Conservation (phyloP, 2,329 filamentous ascomycete species). For the Aspergillus fijiensis region DNA sequence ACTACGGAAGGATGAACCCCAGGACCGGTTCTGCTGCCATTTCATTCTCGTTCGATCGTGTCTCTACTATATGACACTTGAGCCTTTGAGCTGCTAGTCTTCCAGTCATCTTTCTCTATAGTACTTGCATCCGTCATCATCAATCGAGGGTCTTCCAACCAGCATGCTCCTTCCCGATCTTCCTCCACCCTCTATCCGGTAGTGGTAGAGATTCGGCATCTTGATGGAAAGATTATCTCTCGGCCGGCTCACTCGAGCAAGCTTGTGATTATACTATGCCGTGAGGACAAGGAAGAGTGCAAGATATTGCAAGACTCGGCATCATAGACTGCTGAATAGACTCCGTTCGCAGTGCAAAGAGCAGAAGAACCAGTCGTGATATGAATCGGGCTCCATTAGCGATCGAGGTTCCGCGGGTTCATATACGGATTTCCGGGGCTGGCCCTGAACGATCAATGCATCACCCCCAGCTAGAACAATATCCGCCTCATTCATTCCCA, state of each 20-base stretch:
- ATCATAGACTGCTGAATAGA: neutral
- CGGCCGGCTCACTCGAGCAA: neutral
- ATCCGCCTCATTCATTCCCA: neutral
- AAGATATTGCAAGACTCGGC: neutral
- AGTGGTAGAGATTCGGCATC: neutral
- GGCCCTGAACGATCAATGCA: neutral
- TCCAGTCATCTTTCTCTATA: neutral
- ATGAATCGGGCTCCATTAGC: neutral
- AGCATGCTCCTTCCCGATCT: slow-evolving; percentile 9
- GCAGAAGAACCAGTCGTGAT: neutral
- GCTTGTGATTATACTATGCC: neutral
- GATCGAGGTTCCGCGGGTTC: neutral
- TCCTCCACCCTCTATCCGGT: slow-evolving; percentile 8
- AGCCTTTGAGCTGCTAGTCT: neutral
- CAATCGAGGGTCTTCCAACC: neutral
- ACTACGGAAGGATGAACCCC: neutral
- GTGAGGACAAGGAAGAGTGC: neutral
- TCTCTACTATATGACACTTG: neutral
- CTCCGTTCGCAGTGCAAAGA: neutral
- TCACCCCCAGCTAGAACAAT: neutral
- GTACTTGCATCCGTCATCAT: neutral
- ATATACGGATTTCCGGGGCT: neutral
- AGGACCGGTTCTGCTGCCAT: slow-evolving; percentile 5
- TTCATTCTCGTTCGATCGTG: neutral
- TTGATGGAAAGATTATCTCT: slow-evolving; percentile 3